phyloP scores from a whole-genome alignment of 345 rosid genomes.

The Moringa oleifera region DNA sequence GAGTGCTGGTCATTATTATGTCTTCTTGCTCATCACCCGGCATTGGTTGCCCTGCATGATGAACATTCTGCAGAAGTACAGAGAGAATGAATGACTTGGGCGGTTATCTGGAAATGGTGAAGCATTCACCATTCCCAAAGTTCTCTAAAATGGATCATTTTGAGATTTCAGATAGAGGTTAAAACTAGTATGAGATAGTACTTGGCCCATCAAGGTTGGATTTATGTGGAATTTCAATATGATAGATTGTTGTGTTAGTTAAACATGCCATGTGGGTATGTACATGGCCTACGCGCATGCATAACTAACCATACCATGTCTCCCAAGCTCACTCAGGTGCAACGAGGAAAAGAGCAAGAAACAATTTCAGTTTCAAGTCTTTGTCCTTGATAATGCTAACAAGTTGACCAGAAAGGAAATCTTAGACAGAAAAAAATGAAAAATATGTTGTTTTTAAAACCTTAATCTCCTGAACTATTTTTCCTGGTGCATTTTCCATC shows the following conservation, averaged over 20 bases:
- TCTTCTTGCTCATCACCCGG: slow-evolving; percentile 96
- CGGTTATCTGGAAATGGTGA: not conserved
- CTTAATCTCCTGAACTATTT: not conserved
- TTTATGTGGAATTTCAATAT: too few relatives aligned
- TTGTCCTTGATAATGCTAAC: not conserved
- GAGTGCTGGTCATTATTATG: slow-evolving; percentile 77
- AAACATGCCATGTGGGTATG: too few relatives aligned
- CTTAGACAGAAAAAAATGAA: not conserved
- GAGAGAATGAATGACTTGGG: slow-evolving; percentile 1
- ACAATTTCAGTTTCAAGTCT: not conserved
- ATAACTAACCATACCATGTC: too few relatives aligned
- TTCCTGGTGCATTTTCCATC: not conserved
- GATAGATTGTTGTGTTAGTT: too few relatives aligned
- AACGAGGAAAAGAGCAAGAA: not conserved
- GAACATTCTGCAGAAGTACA: slow-evolving; percentile 61
- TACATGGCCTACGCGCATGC: too few relatives aligned
- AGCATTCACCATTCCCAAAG: too few relatives aligned
- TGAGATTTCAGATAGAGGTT: too few relatives aligned
- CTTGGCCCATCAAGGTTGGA: too few relatives aligned
- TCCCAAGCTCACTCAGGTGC: too few relatives aligned
- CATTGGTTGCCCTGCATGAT: slow-evolving; percentile 79
- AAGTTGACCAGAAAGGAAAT: not conserved
- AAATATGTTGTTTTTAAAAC: too few relatives aligned
- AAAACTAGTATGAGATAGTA: too few relatives aligned
- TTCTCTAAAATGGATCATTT: too few relatives aligned